Evolutionary conservation across 2,329 filamentous ascomycete genomes (phyloP), one percentile per base, ranked within the genome.

Genomic region (Rhexocercosporidium sp.): DNA sequence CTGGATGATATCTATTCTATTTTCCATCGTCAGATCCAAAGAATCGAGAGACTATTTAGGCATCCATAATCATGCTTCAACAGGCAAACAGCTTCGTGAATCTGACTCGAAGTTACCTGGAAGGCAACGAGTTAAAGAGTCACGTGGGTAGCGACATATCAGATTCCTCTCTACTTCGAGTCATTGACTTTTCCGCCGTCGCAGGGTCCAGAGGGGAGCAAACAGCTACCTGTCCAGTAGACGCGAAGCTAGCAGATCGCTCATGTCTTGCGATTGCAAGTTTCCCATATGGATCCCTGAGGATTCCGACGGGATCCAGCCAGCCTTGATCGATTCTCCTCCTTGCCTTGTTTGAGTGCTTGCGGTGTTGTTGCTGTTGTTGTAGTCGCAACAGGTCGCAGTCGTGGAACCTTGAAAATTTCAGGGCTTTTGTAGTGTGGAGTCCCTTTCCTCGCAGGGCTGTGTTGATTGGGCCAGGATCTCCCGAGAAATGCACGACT

Each of bases 391-490:
- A n/a, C n/a, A n/a, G n/a, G n/a, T n/a, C n/a, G n/a, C n/a, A n/a
- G n/a, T n/a, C n/a, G n/a, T n/a, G 34, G 9, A 37, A 11, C 34
- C 34, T 11, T 37, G 4, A 9, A 37, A 11, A 37, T 37, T 51
- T 29, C 25, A 31, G n/a, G 49, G 34, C 34, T 57, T n/a, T 57
- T 57, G 34, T 16, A 8, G 25, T 53, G 27, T 56, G 27, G 3
- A 8, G 16, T 20, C 37, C 29, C 3, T 56, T 56, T 20, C 18
- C 59, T 37, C 44, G 62, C 62, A 65, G 66, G 53, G 63, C 44
- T 47, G 8, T 60, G 31, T 29, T 47, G 29, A 66, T 66, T 64
- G 63, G 66, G 37, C 66, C 66, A 61, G 66, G 66, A 68, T 68
- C 63, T 22, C 53, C 66, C 59, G 53, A 60, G 41, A 51, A 59